Conservation (phyloP, 2,329 filamentous ascomycete species). For the Monilinia polystroma region DNA sequence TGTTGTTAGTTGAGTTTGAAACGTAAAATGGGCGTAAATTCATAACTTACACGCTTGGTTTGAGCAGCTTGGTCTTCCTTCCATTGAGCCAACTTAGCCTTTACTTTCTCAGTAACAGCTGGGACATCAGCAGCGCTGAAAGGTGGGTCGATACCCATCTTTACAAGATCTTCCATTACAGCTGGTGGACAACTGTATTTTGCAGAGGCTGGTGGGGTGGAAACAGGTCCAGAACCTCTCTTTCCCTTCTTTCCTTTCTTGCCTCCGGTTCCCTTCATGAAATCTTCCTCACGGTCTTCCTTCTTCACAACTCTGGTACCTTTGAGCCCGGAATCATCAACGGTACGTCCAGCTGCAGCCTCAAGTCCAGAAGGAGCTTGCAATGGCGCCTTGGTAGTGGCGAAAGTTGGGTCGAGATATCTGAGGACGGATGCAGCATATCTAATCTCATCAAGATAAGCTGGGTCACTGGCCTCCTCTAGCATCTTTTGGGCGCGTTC, state of each 20-base stretch:
- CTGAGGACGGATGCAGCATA: conserved; percentile 83
- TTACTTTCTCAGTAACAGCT: conserved; percentile 79
- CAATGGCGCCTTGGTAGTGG: conserved; percentile 64
- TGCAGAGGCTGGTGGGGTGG: conserved; percentile 46
- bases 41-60: conserved; percentile 75
- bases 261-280: conserved; percentile 68
- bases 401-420: conserved; percentile 79
- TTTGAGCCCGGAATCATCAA: conserved; percentile 82
- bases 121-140: conserved; percentile 83
- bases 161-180: conserved; percentile 85
- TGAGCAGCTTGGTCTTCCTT: conserved; percentile 85
- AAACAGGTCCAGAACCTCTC: conserved; percentile 48
- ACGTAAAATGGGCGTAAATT: not conserved
- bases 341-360: conserved; percentile 76
- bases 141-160: conserved; percentile 82
- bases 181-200: conserved; percentile 87
- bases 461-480: conserved; percentile 78
- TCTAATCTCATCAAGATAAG: conserved; percentile 90
- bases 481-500: conserved; percentile 74
- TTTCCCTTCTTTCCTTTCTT: conserved; percentile 90
- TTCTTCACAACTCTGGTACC: conserved; percentile 82
- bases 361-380: conserved; percentile 70
- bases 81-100: conserved; percentile 88
- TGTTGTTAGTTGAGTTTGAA: conserved; percentile 41
- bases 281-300: conserved; percentile 89